Evolutionary conservation across 2,329 filamentous ascomycete genomes (phyloP).

Genomic region (Podosphaera xanthii): DNA sequence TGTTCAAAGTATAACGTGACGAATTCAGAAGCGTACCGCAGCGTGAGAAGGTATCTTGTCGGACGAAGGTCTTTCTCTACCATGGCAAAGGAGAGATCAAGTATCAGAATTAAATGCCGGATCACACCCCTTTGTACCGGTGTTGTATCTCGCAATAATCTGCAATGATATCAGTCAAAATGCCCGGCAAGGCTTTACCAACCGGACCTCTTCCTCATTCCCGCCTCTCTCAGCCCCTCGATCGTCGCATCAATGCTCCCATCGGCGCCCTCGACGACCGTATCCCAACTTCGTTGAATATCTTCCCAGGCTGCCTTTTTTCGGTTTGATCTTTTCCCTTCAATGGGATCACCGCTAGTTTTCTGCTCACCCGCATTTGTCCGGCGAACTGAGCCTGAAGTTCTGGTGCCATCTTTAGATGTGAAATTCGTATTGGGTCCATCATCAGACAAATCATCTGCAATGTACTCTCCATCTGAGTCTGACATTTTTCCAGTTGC

Average conservation of each 20-base stretch:
- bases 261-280: slow-evolving; percentile 55
- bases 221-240: slow-evolving; percentile 53
- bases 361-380: slow-evolving; percentile 9
- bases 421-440: slow-evolving; percentile 22
- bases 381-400: slow-evolving; percentile 8
- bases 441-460: slow-evolving; percentile 39
- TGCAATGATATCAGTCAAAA: slow-evolving; percentile 17
- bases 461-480: slow-evolving; percentile 49
- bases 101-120: slow-evolving; percentile 72
- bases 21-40: slow-evolving; percentile 70
- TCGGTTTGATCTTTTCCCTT: slow-evolving; percentile 14
- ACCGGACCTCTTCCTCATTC: slow-evolving; percentile 50
- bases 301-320: slow-evolving; percentile 40
- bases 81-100: slow-evolving; percentile 91
- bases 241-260: slow-evolving; percentile 51
- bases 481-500: slow-evolving; percentile 32
- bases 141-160: slow-evolving; percentile 78
- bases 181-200: background rate
- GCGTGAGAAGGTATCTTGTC: slow-evolving; percentile 58
- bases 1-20: slow-evolving; percentile 93
- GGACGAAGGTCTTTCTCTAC: slow-evolving; percentile 82
- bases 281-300: slow-evolving; percentile 47
- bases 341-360: slow-evolving; percentile 12
- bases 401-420: slow-evolving; percentile 13
- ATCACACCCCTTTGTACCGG: slow-evolving; percentile 93